Percentiles rank a stretch among this genome's conserved stretches.
phyloP scores from a whole-genome alignment of 176 grass and related monocot species.

The Triticum turgidum region DNA sequence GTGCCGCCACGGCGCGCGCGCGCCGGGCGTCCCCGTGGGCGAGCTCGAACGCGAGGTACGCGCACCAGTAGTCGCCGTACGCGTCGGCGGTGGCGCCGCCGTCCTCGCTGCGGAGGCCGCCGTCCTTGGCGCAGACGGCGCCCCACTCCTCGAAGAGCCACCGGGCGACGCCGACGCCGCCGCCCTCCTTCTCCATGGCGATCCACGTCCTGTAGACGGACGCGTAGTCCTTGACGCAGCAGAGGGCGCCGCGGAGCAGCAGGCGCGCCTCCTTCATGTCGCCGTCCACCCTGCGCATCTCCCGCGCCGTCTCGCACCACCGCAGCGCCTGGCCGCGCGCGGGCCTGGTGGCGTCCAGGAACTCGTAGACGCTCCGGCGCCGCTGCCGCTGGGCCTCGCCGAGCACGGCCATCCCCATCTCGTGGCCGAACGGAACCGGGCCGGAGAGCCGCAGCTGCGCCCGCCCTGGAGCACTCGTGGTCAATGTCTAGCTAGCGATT shows the following conservation, averaged over 20 bases:
- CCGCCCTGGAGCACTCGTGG: not conserved
- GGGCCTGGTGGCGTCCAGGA: not conserved
- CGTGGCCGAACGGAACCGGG: not conserved
- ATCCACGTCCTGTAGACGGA: slow-evolving; percentile 6
- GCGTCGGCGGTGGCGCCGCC: not conserved
- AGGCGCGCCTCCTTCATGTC: slow-evolving; percentile 1
- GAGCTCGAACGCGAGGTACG: slow-evolving; percentile 5
- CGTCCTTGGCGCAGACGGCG: not conserved
- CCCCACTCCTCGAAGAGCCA: not conserved
- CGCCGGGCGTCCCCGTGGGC: not conserved
- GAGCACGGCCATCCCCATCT: not conserved
- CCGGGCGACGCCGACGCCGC: not conserved
- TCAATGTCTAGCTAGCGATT: not conserved
- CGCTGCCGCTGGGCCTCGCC: not conserved
- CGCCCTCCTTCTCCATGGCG: not conserved
- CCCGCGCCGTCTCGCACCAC: not conserved
- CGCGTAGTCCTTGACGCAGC: not conserved
- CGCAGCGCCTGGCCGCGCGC: not conserved
- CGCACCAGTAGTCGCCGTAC: slow-evolving; percentile 13
- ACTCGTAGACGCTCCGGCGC: not conserved
- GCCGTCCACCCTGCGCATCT: not conserved
- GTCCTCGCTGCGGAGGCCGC: not conserved
- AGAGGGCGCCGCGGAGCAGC: not conserved
- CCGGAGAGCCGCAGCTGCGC: not conserved
- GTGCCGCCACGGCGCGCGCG: not conserved